Evolutionary conservation across 108 stramenopile species (phyloP), one percentile per base, ranked within the genome.

Genomic region (Pinguiococcus pyrenoidosus): DNA sequence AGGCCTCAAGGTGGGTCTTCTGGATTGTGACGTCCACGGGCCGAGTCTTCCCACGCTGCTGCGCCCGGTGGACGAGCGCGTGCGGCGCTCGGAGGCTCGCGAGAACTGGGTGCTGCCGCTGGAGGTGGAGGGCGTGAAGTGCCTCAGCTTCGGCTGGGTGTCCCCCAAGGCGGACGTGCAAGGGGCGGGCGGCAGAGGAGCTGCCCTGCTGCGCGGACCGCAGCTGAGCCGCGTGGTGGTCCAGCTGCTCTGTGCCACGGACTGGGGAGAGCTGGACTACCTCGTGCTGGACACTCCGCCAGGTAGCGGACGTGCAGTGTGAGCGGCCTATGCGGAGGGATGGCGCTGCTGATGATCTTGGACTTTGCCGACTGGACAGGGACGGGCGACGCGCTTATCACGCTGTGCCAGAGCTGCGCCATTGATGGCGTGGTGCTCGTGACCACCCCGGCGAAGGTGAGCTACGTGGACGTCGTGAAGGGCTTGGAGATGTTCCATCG

Each of bases 21-120:
- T 90, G 0, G 94, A 96, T 69, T 66, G 86, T 10, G 94, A 96
- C 49, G 70, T 96, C 1, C 87, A 90, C 43, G 94, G 94, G n/a
- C 94, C 94, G 3, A 82, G 46, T 22, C 59, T 72, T 32, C 71
- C 71, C 29, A 56, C 48, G 12, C 25, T 61, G 56, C 12, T 71
- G 20, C 32, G n/a, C n/a, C n/a, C n/a, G n/a, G 52, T 27, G 22
- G 60, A 49, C 33, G 37, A 30, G 40, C 16, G 21, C 32, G 46
- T 68, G 29, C 16, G 10, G n/a, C n/a, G n/a, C n/a, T n/a, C n/a
- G n/a, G n/a, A n/a, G n/a, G n/a, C n/a, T n/a, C n/a, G n/a, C n/a
- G n/a, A n/a, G n/a, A n/a, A n/a, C n/a, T n/a, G n/a, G n/a, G n/a
- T n/a, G n/a, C n/a, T n/a, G n/a, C n/a, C n/a, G n/a, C n/a, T n/a